Conservation (phyloP, 2,329 filamentous ascomycete genomes). For the Bimuria novae-zelandiae region DNA sequence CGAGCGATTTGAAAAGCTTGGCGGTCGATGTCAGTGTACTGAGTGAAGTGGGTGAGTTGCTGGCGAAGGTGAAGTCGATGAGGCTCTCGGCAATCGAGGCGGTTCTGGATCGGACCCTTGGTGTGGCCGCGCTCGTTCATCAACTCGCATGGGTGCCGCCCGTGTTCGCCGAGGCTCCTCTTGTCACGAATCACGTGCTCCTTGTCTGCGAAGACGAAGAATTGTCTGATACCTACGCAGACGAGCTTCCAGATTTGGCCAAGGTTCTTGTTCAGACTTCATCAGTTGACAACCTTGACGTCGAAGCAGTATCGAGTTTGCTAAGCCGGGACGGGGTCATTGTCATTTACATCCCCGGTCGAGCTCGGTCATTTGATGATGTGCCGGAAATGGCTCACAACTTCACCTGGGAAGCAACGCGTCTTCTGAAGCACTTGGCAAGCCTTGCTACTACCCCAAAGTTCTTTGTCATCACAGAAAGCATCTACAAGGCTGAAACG, state of each 20-base stretch:
- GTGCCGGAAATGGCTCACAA: conserved; percentile 18
- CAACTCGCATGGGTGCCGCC: conserved; percentile 47
- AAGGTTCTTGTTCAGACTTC: conserved; percentile 2
- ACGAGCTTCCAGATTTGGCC: conserved; percentile 17
- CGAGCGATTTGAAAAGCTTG: conserved; percentile 26
- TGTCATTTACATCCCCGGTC: conserved; percentile 23
- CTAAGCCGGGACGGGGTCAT: conserved; percentile 13
- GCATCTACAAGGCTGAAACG: conserved; percentile 27
- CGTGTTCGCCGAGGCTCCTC: conserved; percentile 36
- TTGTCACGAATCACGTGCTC: conserved; percentile 28
- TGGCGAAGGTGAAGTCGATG: conserved; percentile 44
- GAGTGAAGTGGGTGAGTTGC: conserved; percentile 32
- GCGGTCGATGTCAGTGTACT: conserved; percentile 38
- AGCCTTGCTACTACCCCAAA: conserved; percentile 17
- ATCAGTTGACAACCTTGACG: conserved; percentile 15
- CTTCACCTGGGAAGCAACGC: conserved; percentile 26
- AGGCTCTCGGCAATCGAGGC: conserved; percentile 50
- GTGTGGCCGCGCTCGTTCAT: conserved; percentile 43
- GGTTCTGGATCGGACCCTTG: conserved; percentile 22
- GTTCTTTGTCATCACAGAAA: conserved; percentile 39
- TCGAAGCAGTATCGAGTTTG: conserved; percentile 1
- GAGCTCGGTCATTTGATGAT: conserved; percentile 8
- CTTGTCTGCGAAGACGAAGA: conserved; percentile 30
- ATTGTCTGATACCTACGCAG: conserved; percentile 20
- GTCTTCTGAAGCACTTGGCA: conserved; percentile 23